A percentile compares a stretch with the other conserved stretches of the same genome.
Evolutionary conservation across 129 eudicot species (phyloP).

Genomic region (Flaveria linearis): DNA sequence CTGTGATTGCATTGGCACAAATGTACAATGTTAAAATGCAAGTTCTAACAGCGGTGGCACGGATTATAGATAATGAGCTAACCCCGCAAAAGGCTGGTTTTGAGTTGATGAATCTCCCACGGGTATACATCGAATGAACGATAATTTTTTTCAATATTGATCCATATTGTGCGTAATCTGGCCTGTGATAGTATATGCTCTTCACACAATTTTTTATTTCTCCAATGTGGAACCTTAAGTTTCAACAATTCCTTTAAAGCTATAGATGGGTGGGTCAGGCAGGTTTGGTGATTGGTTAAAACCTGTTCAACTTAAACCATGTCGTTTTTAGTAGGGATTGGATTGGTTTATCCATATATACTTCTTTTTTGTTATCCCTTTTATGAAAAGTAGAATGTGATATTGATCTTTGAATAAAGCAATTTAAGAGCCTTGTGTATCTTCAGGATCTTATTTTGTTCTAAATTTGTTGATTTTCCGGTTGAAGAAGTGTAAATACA

Average conservation of each 20-base stretch:
- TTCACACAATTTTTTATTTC: background rate
- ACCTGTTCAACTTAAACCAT: background rate
- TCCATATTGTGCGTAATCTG: slow-evolving; percentile 3
- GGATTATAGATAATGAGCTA: slow-evolving; percentile 91
- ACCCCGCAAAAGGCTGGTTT: slow-evolving; percentile 87
- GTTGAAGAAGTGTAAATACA: slow-evolving; percentile 59
- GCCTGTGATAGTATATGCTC: background rate
- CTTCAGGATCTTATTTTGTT: background rate
- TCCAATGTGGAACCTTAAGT: background rate
- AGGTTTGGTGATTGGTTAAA: background rate
- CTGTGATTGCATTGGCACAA: slow-evolving; percentile 96
- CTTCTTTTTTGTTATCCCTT: background rate
- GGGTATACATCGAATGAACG: slow-evolving; percentile 43
- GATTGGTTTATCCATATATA: too few relatives aligned
- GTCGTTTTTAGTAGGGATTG: background rate
- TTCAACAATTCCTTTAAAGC: background rate
- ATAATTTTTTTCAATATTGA: background rate
- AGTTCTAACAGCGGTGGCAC: slow-evolving; percentile 94
- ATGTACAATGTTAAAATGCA: slow-evolving; percentile 96
- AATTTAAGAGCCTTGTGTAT: background rate
- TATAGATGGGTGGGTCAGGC: background rate
- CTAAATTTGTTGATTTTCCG: slow-evolving; percentile 30
- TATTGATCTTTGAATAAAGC: background rate
- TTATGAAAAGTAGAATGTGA: background rate
- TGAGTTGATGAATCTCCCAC: slow-evolving; percentile 95